A percentile compares a stretch with the other conserved stretches of the same genome.
phyloP scores from a whole-genome alignment of 108 stramenopile genomes.

The Schizochytrium sp. region DNA sequence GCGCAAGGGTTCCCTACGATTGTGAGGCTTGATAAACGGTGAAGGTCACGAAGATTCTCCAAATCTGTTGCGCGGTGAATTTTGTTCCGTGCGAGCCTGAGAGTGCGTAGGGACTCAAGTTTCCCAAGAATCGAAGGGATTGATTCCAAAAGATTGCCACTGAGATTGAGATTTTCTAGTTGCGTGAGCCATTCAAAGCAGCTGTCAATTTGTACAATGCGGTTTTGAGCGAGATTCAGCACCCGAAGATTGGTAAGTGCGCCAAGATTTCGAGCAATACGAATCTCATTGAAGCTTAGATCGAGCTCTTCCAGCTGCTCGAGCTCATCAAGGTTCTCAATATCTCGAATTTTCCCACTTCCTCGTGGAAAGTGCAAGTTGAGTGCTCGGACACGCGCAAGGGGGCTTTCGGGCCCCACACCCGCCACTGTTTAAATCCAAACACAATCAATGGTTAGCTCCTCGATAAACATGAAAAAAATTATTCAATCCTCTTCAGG shows the following conservation, averaged over 20 bases:
- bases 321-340: slow-evolving; percentile 68
- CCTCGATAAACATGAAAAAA: no score
- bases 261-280: not conserved
- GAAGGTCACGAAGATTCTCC: not conserved
- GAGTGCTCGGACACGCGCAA: not conserved
- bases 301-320: slow-evolving; percentile 69
- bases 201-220: not conserved
- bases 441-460: no score
- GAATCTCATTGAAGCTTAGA: slow-evolving; percentile 70
- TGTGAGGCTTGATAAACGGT: not conserved
- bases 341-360: slow-evolving; percentile 52
- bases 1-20: slow-evolving; percentile 15
- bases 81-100: not conserved
- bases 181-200: not conserved
- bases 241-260: not conserved
- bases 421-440: not conserved
- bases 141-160: not conserved
- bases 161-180: slow-evolving; percentile 14
- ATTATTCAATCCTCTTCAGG: no score
- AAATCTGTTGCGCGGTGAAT: not conserved
- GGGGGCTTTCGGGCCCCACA: not conserved
- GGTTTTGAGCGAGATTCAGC: not conserved
- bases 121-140: not conserved
- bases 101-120: not conserved
- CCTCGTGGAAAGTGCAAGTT: not conserved